A percentile compares a stretch with the other conserved stretches of the same genome.
These are phyloP conservation scores for Pseudogymnoascus sp. DNA, from an alignment of 2,329 filamentous ascomycete species.

Conservation along the genomic window DNA sequence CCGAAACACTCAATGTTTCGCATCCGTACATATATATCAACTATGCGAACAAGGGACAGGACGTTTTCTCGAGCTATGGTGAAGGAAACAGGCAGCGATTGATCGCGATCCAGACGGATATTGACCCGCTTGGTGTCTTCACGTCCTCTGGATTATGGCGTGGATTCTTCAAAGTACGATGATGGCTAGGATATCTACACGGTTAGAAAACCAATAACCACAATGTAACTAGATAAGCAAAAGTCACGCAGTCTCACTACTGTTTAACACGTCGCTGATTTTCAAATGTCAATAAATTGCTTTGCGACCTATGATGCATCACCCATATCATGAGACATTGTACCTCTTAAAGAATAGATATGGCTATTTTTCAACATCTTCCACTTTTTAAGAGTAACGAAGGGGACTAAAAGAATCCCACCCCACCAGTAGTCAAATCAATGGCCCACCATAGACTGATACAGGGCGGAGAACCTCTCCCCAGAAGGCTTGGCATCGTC, in stretches of 20 bases:
- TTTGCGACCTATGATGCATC: not conserved
- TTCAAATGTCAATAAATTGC: not conserved
- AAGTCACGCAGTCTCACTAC: not conserved
- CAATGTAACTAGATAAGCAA: not conserved
- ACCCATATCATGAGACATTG: not conserved
- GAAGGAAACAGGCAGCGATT: constrained; percentile 9
- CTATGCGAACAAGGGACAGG: constrained; percentile 9
- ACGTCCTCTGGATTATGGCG: constrained; percentile 11
- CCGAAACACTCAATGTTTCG: not conserved
- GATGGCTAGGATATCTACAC: not conserved
- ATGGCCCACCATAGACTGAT: not conserved
- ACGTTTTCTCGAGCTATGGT: constrained; percentile 12
- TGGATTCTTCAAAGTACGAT: constrained; percentile 6
- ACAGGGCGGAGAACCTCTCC: not conserved
- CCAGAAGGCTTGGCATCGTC: not conserved
- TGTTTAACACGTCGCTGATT: not conserved
- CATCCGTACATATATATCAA: constrained; percentile 12
- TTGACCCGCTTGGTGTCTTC: constrained; percentile 12
- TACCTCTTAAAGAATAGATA: not conserved
- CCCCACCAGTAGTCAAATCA: not conserved
- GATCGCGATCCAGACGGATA: constrained; percentile 4
- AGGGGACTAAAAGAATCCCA: not conserved
- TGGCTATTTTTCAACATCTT: not conserved
- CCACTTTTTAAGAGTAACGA: not conserved
- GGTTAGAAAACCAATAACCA: not conserved